Evolutionary conservation across 2,329 filamentous ascomycete genomes (phyloP).

Genomic region (Teratosphaeriaceae sp.): DNA sequence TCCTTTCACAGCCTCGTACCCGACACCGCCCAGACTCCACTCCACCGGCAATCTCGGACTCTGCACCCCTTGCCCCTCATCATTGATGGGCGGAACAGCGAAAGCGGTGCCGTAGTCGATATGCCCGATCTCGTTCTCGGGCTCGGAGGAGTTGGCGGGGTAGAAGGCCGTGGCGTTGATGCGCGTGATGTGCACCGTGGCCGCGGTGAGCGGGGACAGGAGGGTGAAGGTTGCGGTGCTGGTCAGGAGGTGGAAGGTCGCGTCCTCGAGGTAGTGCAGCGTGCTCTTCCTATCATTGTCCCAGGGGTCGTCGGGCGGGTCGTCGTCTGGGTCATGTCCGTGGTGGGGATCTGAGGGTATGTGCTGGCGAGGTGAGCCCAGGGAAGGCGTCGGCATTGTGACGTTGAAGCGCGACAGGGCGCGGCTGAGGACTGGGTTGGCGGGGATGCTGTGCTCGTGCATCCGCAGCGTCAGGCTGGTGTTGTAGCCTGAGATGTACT

Average conservation of each 20-base stretch:
- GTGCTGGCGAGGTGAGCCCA: conserved; percentile 45
- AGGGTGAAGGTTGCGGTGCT: conserved; percentile 82
- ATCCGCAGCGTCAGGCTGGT: conserved; percentile 68
- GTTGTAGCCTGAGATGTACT: conserved; percentile 84
- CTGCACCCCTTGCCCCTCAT: conserved; percentile 50
- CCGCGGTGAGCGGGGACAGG: conserved; percentile 66
- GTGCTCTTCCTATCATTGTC: conserved; percentile 40
- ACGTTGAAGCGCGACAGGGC: conserved; percentile 67
- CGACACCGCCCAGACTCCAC: conserved; percentile 69
- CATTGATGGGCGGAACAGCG: conserved; percentile 55
- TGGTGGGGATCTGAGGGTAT: no score
- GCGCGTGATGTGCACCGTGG: conserved; percentile 68
- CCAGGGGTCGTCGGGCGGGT: no score
- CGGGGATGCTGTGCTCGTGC: conserved; percentile 66
- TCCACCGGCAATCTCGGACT: conserved; percentile 76
- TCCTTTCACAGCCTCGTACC: conserved; percentile 72
- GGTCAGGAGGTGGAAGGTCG: conserved; percentile 77
- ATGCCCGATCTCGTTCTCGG: conserved; percentile 65
- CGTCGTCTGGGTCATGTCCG: no score
- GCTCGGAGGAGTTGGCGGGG: conserved; percentile 65
- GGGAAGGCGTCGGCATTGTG: conserved; percentile 62
- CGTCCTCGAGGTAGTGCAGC: conserved; percentile 74
- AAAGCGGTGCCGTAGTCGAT: conserved; percentile 75
- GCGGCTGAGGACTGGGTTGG: conserved; percentile 63
- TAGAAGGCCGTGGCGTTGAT: conserved; percentile 83